A percentile compares a stretch with the other conserved stretches of the same genome.
Evolutionary conservation across 2,329 filamentous ascomycete genomes (phyloP).

Genomic region (Claviceps maximensis): DNA sequence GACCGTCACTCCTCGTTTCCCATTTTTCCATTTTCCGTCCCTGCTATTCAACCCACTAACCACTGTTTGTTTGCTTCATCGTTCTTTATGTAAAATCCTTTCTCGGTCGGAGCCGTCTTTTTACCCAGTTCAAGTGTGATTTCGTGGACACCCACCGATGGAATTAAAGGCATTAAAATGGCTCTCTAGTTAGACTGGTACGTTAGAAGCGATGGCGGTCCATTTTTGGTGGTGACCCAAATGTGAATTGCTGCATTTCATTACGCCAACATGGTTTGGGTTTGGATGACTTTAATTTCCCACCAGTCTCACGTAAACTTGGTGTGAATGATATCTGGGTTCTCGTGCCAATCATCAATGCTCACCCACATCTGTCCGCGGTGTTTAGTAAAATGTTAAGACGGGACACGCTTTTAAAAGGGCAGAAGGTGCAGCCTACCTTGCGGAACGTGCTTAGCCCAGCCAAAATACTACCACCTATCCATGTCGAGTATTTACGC

Average conservation of each 20-base stretch:
- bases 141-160: not conserved
- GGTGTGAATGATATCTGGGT: conserved; percentile 96
- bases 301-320: conserved; percentile 63
- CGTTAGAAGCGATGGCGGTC: not conserved
- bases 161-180: not conserved
- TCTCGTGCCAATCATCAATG: conserved; percentile 99
- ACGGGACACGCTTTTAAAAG: not conserved
- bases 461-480: conserved; percentile 91
- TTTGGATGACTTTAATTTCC: not conserved
- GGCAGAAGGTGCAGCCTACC: conserved; percentile 36
- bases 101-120: not conserved
- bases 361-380: conserved; percentile 88
- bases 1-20: not conserved
- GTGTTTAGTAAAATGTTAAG: conserved; percentile 3
- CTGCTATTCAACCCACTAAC: not conserved
- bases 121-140: not conserved
- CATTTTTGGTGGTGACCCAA: not conserved
- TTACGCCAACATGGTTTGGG: not conserved
- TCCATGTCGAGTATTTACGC: conserved; percentile 98
- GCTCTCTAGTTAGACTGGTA: not conserved
- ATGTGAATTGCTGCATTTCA: not conserved
- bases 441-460: conserved; percentile 97
- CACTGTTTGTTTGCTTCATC: not conserved
- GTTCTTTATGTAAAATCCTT: not conserved
- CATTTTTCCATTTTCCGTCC: not conserved